A percentile compares a stretch with the other conserved stretches of the same genome.
These are phyloP conservation scores for Colletotrichum melonis DNA, from an alignment of 2,329 filamentous ascomycete species.

Conservation along the genomic window DNA sequence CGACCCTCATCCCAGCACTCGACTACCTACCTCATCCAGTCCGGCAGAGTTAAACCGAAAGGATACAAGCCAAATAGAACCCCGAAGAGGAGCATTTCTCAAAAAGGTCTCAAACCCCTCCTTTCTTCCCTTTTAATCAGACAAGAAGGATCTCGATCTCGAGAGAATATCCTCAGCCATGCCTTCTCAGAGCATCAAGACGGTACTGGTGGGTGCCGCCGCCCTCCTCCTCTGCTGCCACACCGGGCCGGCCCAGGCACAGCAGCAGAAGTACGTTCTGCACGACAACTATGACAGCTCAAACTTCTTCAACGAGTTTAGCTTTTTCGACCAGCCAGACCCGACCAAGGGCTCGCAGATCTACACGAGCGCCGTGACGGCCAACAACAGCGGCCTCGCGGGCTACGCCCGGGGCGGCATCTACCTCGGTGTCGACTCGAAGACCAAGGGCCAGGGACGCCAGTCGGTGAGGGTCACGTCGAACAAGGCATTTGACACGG, in stretches of 20 bases:
- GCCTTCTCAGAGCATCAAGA: constrained; percentile 28
- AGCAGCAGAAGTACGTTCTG: constrained; percentile 53
- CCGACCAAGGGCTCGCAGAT: constrained; percentile 81
- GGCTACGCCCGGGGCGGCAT: constrained; percentile 65
- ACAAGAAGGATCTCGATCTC: background rate
- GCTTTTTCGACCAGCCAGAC: constrained; percentile 69
- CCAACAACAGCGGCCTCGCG: constrained; percentile 68
- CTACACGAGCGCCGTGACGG: constrained; percentile 71
- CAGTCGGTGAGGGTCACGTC: constrained; percentile 77
- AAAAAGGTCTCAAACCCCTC: background rate
- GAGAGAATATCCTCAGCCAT: constrained; percentile 1
- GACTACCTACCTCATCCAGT: background rate
- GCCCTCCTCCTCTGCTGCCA: constrained; percentile 18
- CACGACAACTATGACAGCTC: constrained; percentile 59
- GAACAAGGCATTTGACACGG: constrained; percentile 73
- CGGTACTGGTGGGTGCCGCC: constrained; percentile 24
- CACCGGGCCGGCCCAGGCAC: constrained; percentile 40
- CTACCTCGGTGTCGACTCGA: constrained; percentile 77
- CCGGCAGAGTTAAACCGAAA: background rate
- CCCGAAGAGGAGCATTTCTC: background rate
- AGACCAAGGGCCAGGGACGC: constrained; percentile 70
- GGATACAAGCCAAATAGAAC: background rate
- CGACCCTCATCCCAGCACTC: background rate
- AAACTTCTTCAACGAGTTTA: constrained; percentile 68
- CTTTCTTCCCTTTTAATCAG: background rate